A percentile compares a stretch with the other conserved stretches of the same genome.
Evolutionary conservation across 805 yeast species (phyloP).

Genomic region (Candida schatavii): DNA sequence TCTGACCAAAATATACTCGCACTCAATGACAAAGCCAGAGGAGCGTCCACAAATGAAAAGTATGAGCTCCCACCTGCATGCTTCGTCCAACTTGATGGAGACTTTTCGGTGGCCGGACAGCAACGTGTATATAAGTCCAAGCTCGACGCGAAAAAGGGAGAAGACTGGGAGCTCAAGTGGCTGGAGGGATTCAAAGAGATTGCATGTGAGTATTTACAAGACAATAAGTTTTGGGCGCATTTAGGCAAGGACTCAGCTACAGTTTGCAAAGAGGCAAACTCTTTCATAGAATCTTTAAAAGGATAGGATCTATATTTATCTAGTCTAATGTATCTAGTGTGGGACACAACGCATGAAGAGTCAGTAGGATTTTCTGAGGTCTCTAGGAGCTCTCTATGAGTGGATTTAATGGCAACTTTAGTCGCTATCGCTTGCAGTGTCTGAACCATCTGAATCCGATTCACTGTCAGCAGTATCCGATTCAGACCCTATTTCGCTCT

Average conservation of each 20-base stretch:
- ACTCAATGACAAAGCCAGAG: not conserved
- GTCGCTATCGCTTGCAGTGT: constrained; percentile 16
- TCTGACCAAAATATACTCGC: constrained; percentile 1
- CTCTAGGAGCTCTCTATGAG: no score
- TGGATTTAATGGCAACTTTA: no score
- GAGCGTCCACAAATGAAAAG: constrained; percentile 3
- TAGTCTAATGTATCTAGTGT: no score
- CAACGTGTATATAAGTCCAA: not conserved
- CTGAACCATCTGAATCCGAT: no score
- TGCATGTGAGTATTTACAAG: constrained; percentile 26
- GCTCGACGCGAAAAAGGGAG: constrained; percentile 4
- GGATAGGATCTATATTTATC: no score
- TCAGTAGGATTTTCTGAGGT: no score
- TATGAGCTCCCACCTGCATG: constrained; percentile 20
- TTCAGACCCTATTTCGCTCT: constrained; percentile 11
- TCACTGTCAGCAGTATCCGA: constrained; percentile 9
- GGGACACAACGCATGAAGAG: no score
- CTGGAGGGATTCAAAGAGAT: constrained; percentile 31
- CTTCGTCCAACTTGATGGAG: constrained; percentile 28
- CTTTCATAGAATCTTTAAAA: not conserved
- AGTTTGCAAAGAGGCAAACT: not conserved
- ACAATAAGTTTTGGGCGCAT: constrained; percentile 20
- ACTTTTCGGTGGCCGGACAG: not conserved
- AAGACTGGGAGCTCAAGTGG: constrained; percentile 36
- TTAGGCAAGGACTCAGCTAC: constrained; percentile 5